A percentile compares a stretch with the other conserved stretches of the same genome.
These are phyloP conservation scores for Trametes elegans DNA, from an alignment of 768 basidiomycete species.

Conservation along the genomic window DNA sequence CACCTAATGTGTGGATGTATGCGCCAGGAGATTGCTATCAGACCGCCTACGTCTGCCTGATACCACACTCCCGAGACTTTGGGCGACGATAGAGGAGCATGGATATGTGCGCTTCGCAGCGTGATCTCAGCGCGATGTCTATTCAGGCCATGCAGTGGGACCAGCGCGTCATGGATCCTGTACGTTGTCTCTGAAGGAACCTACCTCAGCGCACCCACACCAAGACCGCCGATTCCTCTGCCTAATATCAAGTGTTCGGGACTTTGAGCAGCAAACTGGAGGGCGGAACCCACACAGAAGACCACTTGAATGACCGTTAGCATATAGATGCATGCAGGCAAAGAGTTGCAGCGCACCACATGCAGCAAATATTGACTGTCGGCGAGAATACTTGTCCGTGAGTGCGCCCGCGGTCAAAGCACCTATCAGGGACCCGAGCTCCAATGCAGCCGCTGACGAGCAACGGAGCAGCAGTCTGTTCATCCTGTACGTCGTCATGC, in stretches of 20 bases:
- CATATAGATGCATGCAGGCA: background rate
- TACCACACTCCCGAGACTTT: too few species aligned
- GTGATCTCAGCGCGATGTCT: too few species aligned
- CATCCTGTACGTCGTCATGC: background rate
- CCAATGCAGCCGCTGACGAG: conserved; percentile 67
- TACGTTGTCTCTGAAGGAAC: too few species aligned
- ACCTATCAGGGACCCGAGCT: conserved; percentile 78
- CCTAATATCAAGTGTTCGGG: conserved; percentile 62
- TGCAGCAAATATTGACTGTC: conserved; percentile 63
- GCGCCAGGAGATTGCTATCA: too few species aligned
- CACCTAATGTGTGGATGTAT: too few species aligned
- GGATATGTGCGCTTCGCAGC: too few species aligned
- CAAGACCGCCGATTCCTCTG: conserved; percentile 73
- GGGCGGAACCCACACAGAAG: conserved; percentile 68
- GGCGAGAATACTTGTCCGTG: conserved; percentile 66
- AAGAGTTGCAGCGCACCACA: conserved; percentile 48
- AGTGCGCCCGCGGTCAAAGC: conserved; percentile 64
- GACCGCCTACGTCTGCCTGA: too few species aligned
- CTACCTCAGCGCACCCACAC: conserved; percentile 64
- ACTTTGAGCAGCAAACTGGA: conserved; percentile 62
- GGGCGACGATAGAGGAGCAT: too few species aligned
- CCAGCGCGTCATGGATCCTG: too few species aligned
- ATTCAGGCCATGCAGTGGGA: too few species aligned
- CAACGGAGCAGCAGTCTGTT: background rate
- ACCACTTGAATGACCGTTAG: conserved; percentile 40